phyloP scores from a whole-genome alignment of 768 basidiomycete species.

The Boletus rubescentipes region DNA sequence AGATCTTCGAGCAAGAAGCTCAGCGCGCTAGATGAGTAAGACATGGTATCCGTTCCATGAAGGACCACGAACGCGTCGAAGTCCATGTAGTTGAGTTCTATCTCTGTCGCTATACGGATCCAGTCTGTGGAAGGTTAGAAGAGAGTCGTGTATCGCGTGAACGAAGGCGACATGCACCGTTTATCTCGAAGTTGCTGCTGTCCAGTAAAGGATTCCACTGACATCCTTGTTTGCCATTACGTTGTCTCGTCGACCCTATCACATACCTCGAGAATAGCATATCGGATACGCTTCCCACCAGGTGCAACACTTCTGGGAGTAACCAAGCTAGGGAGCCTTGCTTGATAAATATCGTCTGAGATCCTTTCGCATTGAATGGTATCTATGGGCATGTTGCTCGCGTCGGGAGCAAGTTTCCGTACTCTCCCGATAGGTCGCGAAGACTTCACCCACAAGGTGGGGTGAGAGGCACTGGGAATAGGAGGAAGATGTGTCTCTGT shows the following conservation, averaged over 20 bases:
- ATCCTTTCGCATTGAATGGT: constrained; percentile 45
- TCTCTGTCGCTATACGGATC: constrained; percentile 88
- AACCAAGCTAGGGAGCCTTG: constrained; percentile 70
- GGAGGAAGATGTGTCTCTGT: constrained; percentile 6
- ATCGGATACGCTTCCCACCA: constrained; percentile 74
- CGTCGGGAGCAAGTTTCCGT: constrained; percentile 34
- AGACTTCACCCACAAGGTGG: constrained; percentile 62
- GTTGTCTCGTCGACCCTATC: not conserved
- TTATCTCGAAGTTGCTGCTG: constrained; percentile 85
- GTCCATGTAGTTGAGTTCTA: constrained; percentile 81
- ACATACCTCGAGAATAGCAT: constrained; percentile 78
- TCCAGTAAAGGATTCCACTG: constrained; percentile 89
- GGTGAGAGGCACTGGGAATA: constrained; percentile 23
- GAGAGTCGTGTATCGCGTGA: not conserved
- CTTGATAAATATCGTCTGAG: constrained; percentile 67
- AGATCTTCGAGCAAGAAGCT: constrained; percentile 92
- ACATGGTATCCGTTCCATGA: constrained; percentile 93
- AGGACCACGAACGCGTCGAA: constrained; percentile 92
- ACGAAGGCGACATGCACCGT: constrained; percentile 47
- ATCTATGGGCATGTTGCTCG: constrained; percentile 25
- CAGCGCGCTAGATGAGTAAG: constrained; percentile 83
- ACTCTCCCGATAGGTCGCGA: constrained; percentile 61
- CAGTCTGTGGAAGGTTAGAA: constrained; percentile 55
- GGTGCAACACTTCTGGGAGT: constrained; percentile 71
- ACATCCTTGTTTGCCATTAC: not conserved